These are phyloP conservation scores for Colletotrichum sp. DNA, from an alignment of 2,329 filamentous ascomycete species.

Conservation along the genomic window DNA sequence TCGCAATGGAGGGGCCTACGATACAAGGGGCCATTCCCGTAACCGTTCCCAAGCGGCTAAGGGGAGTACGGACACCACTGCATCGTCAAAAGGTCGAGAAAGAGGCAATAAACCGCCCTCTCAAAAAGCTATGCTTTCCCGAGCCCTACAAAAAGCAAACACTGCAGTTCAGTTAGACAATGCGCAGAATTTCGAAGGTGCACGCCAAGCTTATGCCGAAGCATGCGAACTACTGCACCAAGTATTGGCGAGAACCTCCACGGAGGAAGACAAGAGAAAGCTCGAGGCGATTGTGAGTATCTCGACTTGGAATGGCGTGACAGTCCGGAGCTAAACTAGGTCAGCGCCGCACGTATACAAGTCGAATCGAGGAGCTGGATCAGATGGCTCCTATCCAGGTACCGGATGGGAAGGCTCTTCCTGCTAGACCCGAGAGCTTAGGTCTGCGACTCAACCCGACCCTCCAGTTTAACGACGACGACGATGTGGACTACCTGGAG, in stretches of 20 bases:
- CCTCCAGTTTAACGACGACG: conserved; percentile 35
- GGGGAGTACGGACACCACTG: conserved; percentile 47
- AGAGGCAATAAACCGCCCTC: conserved; percentile 59
- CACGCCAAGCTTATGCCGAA: conserved; percentile 88
- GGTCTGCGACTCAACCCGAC: conserved; percentile 42
- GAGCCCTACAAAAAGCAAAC: conserved; percentile 92
- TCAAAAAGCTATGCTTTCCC: conserved; percentile 96
- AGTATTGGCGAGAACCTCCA: conserved; percentile 84
- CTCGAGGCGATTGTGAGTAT: conserved; percentile 87
- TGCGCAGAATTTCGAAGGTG: conserved; percentile 91
- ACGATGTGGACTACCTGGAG: conserved; percentile 46
- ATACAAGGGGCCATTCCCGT: conserved; percentile 45
- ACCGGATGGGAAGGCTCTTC: conserved; percentile 75
- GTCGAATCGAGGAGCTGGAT: conserved; percentile 85
- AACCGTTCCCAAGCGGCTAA: conserved; percentile 51
- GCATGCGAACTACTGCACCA: conserved; percentile 88
- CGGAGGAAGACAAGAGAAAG: conserved; percentile 87
- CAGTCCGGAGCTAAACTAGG: neutral
- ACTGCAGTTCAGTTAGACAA: conserved; percentile 95
- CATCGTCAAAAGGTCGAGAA: conserved; percentile 36
- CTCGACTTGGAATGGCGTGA: neutral
- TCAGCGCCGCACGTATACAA: conserved; percentile 87
- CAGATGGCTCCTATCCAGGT: conserved; percentile 64
- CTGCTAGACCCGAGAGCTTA: conserved; percentile 70
- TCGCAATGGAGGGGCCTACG: conserved; percentile 29